phyloP scores from a whole-genome alignment of 2,329 filamentous ascomycete species.

The Ophiosphaerella narmari region DNA sequence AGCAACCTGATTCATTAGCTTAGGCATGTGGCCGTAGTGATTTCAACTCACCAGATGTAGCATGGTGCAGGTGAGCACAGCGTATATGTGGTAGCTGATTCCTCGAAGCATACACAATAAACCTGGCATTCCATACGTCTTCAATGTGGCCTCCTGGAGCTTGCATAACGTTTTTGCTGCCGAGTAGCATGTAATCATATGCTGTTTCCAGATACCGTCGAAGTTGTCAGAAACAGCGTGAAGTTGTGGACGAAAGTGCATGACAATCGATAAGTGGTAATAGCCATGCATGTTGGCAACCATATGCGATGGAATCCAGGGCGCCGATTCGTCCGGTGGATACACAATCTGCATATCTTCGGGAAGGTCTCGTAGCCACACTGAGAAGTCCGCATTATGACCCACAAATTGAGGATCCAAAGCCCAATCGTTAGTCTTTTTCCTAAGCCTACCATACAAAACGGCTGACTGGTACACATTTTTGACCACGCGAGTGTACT shows the following conservation, averaged over 20 bases:
- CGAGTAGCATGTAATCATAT: constrained; percentile 84
- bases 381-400: constrained; percentile 75
- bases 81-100: constrained; percentile 95
- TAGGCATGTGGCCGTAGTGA: too few species aligned
- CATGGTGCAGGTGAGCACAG: constrained; percentile 87
- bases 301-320: constrained; percentile 85
- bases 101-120: constrained; percentile 91
- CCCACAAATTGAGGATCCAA: constrained; percentile 81
- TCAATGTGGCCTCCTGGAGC: constrained; percentile 80
- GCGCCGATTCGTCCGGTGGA: constrained; percentile 75
- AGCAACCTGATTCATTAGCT: constrained; percentile 67
- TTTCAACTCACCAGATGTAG: constrained; percentile 79
- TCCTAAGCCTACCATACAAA: constrained; percentile 73
- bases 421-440: constrained; percentile 81
- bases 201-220: constrained; percentile 81
- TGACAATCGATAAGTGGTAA: constrained; percentile 81
- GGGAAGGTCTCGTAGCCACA: constrained; percentile 78
- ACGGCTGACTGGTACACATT: constrained; percentile 79
- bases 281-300: constrained; percentile 89
- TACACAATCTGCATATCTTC: constrained; percentile 78
- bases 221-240: constrained; percentile 74
- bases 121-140: constrained; percentile 76
- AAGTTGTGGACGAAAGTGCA: constrained; percentile 86
- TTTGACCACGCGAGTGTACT: constrained; percentile 75
- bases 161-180: constrained; percentile 85